phyloP scores from a whole-genome alignment of 192 early-diverging fungal genomes.

The Oehlia diaphana region DNA sequence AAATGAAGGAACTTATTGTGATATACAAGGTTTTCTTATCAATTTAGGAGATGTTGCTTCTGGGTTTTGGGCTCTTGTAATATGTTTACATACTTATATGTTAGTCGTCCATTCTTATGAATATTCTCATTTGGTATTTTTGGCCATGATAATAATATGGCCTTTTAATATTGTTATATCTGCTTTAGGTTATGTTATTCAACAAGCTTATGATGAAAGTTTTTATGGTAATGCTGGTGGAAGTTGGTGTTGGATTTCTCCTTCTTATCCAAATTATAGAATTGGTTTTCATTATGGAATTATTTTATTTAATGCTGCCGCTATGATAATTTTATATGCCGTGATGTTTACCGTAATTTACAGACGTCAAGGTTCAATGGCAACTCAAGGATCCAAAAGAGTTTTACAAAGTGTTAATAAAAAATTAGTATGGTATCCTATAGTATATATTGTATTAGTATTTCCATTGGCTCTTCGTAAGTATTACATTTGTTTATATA shows the following conservation, averaged over 20 bases:
- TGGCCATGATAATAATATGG: constrained; percentile 10
- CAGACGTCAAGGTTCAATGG: constrained; percentile 4
- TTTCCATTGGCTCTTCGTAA: constrained; percentile 21
- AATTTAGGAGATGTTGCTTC: constrained; percentile 28
- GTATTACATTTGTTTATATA: neutral
- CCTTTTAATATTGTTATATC: neutral
- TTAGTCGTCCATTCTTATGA: constrained; percentile 18
- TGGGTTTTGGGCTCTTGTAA: constrained; percentile 18
- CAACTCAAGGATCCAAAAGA: neutral
- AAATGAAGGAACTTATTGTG: neutral
- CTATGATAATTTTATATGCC: constrained; percentile 7
- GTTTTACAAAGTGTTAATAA: constrained; percentile 13
- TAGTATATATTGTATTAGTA: constrained; percentile 12
- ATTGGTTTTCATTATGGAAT: constrained; percentile 25
- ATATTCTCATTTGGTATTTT: neutral
- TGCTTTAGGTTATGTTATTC: neutral
- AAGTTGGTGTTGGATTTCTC: constrained; percentile 27
- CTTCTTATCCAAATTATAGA: neutral
- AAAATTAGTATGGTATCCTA: constrained; percentile 28
- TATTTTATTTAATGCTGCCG: neutral
- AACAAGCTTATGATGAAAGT: neutral
- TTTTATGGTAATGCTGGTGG: constrained; percentile 23
- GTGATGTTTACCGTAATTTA: neutral
- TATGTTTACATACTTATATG: constrained; percentile 26
- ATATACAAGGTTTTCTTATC: constrained; percentile 17